phyloP scores from a whole-genome alignment of 768 basidiomycete genomes.

The Lactarius akahatsu region DNA sequence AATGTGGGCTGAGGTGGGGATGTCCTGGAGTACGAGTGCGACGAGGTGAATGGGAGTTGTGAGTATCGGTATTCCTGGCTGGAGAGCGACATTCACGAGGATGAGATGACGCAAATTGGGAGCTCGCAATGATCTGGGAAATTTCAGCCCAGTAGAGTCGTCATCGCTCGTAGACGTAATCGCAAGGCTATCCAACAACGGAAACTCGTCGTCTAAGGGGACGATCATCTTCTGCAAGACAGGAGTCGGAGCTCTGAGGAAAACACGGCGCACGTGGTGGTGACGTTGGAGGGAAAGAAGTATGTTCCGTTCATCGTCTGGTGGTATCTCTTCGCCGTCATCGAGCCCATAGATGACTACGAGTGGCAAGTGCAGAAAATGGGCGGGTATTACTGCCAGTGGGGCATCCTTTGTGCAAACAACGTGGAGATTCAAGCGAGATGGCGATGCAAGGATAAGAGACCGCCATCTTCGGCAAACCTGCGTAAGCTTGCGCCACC shows the following conservation, averaged over 20 bases:
- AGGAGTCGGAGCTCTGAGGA: neutral
- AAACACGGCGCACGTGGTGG: neutral
- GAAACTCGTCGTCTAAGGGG: neutral
- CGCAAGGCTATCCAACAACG: constrained; percentile 4
- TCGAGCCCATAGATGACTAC: neutral
- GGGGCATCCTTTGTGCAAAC: neutral
- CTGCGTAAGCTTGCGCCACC: neutral
- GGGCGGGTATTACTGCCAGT: neutral
- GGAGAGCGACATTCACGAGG: neutral
- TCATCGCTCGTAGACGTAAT: neutral
- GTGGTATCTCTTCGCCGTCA: neutral
- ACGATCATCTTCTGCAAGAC: neutral
- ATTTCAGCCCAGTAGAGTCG: neutral
- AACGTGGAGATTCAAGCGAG: neutral
- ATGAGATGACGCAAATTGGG: constrained; percentile 4
- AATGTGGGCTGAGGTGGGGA: neutral
- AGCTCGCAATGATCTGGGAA: constrained; percentile 1
- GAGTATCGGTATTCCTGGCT: neutral
- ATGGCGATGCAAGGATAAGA: neutral
- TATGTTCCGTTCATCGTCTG: neutral
- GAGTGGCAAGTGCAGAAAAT: neutral
- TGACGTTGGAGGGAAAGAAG: neutral
- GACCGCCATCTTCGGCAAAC: neutral
- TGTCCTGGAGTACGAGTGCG: neutral
- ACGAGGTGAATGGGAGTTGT: neutral